A percentile compares a stretch with the other conserved stretches of the same genome.
phyloP scores from a whole-genome alignment of 768 basidiomycete genomes.

The Rhizopogon vulgaris region DNA sequence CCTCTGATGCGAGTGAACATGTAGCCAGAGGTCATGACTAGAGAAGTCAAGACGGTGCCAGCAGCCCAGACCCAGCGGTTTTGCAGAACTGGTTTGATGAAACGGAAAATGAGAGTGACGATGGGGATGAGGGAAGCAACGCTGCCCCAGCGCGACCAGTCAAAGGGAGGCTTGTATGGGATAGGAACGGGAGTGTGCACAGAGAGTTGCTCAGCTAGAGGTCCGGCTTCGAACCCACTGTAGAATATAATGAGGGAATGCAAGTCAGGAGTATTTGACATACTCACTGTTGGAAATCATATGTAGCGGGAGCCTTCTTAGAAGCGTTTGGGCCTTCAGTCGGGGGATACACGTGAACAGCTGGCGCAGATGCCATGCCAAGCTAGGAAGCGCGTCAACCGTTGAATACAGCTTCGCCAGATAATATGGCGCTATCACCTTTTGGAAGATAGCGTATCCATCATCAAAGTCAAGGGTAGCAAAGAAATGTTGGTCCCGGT shows the following conservation, averaged over 20 bases:
- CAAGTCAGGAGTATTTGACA: not conserved
- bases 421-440: slow-evolving; percentile 37
- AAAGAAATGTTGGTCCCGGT: slow-evolving; percentile 87
- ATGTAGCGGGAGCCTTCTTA: slow-evolving; percentile 50
- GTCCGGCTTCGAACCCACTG: slow-evolving; percentile 80
- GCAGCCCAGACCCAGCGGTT: slow-evolving; percentile 78
- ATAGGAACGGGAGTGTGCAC: slow-evolving; percentile 72
- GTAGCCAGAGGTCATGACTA: slow-evolving; percentile 86
- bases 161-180: slow-evolving; percentile 74
- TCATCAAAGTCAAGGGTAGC: slow-evolving; percentile 86
- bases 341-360: slow-evolving; percentile 72
- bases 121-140: slow-evolving; percentile 40
- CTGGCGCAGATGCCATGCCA: slow-evolving; percentile 77
- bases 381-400: slow-evolving; percentile 45
- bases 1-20: slow-evolving; percentile 96
- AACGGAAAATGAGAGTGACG: slow-evolving; percentile 46
- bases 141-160: slow-evolving; percentile 57
- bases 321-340: slow-evolving; percentile 60
- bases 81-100: slow-evolving; percentile 56
- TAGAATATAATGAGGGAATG: slow-evolving; percentile 3
- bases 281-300: slow-evolving; percentile 71
- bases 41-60: slow-evolving; percentile 54
- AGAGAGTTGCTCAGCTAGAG: slow-evolving; percentile 72
- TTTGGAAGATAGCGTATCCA: slow-evolving; percentile 70
- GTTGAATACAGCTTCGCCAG: not conserved